These are phyloP conservation scores for Cladosporium halotolerans DNA, from an alignment of 2,329 filamentous ascomycete genomes.

Conservation along the genomic window DNA sequence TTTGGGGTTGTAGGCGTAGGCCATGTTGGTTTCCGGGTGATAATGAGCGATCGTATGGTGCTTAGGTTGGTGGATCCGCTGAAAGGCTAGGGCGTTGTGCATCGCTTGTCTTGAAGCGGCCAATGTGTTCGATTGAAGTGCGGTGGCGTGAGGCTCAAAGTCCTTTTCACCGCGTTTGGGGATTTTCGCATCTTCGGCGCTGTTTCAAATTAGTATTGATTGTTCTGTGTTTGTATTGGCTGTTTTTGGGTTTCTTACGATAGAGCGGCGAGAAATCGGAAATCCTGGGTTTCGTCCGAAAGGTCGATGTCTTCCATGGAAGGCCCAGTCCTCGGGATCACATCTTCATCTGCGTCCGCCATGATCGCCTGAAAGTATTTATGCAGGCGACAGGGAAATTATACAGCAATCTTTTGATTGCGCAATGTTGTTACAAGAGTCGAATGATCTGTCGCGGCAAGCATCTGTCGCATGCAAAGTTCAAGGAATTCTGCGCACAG, in stretches of 20 bases:
- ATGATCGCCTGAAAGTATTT: slow-evolving; percentile 16
- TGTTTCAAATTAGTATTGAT: slow-evolving; percentile 12
- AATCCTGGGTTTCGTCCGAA: slow-evolving; percentile 81
- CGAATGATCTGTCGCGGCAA: neutral
- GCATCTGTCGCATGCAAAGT: neutral
- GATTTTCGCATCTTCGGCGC: slow-evolving; percentile 46
- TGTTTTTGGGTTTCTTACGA: slow-evolving; percentile 31
- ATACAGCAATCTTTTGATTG: neutral
- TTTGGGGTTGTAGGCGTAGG: slow-evolving; percentile 63
- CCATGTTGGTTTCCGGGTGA: slow-evolving; percentile 56
- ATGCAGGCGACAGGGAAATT: neutral
- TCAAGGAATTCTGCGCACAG: neutral
- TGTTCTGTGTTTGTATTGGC: neutral
- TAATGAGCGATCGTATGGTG: slow-evolving; percentile 66
- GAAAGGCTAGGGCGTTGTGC: slow-evolving; percentile 76
- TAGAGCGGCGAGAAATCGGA: slow-evolving; percentile 61
- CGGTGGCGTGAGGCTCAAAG: slow-evolving; percentile 88
- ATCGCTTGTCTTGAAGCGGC: slow-evolving; percentile 79
- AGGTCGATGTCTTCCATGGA: slow-evolving; percentile 67
- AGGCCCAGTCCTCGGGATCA: slow-evolving; percentile 45
- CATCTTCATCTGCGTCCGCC: slow-evolving; percentile 34
- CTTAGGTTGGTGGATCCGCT: slow-evolving; percentile 65
- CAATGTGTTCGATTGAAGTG: slow-evolving; percentile 69
- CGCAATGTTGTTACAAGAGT: neutral
- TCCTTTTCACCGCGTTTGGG: slow-evolving; percentile 95